phyloP scores from a whole-genome alignment of 2,329 filamentous ascomycete species.

The Aspergillus fumigatus region DNA sequence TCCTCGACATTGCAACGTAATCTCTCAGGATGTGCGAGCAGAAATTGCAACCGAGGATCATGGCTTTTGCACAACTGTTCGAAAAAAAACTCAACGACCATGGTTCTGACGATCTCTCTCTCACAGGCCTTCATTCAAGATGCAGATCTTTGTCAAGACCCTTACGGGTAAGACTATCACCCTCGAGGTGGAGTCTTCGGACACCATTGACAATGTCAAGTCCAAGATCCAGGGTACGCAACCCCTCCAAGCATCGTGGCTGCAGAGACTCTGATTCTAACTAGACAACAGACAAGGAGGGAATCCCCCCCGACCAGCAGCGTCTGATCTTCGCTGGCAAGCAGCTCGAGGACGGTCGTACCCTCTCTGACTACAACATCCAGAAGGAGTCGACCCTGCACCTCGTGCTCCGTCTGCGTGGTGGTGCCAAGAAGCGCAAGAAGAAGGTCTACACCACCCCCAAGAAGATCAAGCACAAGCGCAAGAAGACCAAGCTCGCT shows the following conservation, averaged over 20 bases:
- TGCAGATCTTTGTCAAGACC: slow-evolving; percentile 58
- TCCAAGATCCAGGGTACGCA: slow-evolving; percentile 74
- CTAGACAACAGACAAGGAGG: slow-evolving; percentile 84
- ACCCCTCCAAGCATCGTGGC: not conserved
- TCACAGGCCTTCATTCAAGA: slow-evolving; percentile 43
- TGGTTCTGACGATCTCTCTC: slow-evolving; percentile 14
- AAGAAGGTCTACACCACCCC: slow-evolving; percentile 99
- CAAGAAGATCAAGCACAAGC: slow-evolving; percentile 99
- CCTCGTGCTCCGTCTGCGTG: slow-evolving; percentile 94
- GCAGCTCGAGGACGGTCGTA: slow-evolving; percentile 99
- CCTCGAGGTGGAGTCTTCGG: slow-evolving; percentile 99
- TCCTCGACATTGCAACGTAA: not conserved
- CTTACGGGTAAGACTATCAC: slow-evolving; percentile 99
- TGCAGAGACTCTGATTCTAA: not conserved
- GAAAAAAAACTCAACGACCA: not conserved
- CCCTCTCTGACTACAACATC: slow-evolving; percentile 99
- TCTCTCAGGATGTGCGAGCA: not conserved
- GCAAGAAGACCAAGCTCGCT: slow-evolving; percentile 99
- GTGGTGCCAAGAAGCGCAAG: slow-evolving; percentile 99
- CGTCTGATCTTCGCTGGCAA: slow-evolving; percentile 99
- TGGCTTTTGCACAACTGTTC: not conserved
- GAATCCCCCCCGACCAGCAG: slow-evolving; percentile 98
- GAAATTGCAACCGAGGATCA: not conserved
- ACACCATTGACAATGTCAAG: slow-evolving; percentile 99
- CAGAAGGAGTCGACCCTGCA: slow-evolving; percentile 99